Conservation (phyloP, 2,329 filamentous ascomycete species). For the Aspergillus melleus region DNA sequence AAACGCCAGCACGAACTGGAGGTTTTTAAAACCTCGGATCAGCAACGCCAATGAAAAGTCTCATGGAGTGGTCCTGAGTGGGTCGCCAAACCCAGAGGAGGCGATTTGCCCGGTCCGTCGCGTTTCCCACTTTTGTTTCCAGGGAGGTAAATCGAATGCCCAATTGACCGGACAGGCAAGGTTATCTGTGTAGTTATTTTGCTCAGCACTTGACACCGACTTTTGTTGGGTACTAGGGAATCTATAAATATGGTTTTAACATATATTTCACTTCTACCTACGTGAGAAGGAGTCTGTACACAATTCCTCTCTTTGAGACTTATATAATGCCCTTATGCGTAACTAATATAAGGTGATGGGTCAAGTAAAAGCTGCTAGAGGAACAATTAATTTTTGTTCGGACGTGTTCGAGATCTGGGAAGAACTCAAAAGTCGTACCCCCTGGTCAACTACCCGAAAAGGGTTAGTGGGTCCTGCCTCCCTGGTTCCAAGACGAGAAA, state of each 20-base stretch:
- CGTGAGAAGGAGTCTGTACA: background rate
- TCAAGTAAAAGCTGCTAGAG: conserved; percentile 10
- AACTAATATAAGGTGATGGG: conserved; percentile 6
- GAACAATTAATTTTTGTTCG: background rate
- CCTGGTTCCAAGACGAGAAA: background rate
- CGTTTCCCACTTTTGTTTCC: background rate
- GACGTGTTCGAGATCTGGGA: too few species aligned
- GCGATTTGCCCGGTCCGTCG: conserved; percentile 2
- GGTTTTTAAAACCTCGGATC: too few species aligned
- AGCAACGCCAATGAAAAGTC: too few species aligned
- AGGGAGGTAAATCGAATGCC: background rate
- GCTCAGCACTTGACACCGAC: conserved; percentile 6
- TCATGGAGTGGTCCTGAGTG: too few species aligned
- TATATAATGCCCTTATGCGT: conserved; percentile 8
- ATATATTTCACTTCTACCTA: too few species aligned
- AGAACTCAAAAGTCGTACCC: too few species aligned
- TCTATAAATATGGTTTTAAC: conserved; percentile 2
- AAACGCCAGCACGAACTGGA: too few species aligned
- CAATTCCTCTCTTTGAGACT: conserved; percentile 3
- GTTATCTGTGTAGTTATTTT: background rate
- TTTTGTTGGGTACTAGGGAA: background rate
- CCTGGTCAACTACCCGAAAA: background rate
- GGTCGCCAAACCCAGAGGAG: background rate
- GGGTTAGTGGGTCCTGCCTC: background rate
- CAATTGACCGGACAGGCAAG: conserved; percentile 1